Evolutionary conservation across 2,329 filamentous ascomycete genomes (phyloP), one percentile per base, ranked within the genome.

Genomic region (Mycosphaerella arachidis): DNA sequence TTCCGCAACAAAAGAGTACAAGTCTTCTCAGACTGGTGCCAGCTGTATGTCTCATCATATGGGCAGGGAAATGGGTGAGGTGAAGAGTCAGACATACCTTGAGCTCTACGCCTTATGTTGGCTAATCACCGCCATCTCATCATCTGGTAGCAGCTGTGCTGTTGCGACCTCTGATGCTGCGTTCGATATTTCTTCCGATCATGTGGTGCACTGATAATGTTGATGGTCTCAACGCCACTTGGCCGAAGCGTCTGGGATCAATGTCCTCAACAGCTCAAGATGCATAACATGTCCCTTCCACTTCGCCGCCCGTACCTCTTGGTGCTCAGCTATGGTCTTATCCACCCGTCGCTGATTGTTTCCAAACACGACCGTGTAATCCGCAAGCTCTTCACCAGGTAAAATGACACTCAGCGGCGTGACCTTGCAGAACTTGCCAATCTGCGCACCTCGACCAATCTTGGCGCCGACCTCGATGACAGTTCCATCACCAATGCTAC

Each of bases 11-110:
- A 77, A 79, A 83, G 80, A 83, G 80, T 81, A 83, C 81, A 83
- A 84, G 77, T 82, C 81, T 80, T 82, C 78, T 86, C 76, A 79
- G 84, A 82, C 84, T 86, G 84, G 84, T 86, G 84, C 84, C 84
- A 86, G 84, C 84, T 80, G 76, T 76, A 72, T 73, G 72, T 82
- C 71, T 85, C 84, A 85, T 86, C 84, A 82, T 79, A 60, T 18
- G 29, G 24, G 20, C 2, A 37, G 30, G 53, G 35, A 29, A 20
- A 30, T 1, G 24, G 35, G 13, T 6, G 4, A n/a, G 8, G n/a
- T 13, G 46, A 27, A 50, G 20, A 50, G 10, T 50, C 3, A 30
- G 10, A 50, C 46, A 20, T 50, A 50, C 40, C 40, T 43, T 13
- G n/a, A 16, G 40, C 40, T 43, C 40, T 18, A 16, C 40, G n/a